phyloP scores from a whole-genome alignment of 139 green algal genomes.

The Tetradesmus obliquus region DNA sequence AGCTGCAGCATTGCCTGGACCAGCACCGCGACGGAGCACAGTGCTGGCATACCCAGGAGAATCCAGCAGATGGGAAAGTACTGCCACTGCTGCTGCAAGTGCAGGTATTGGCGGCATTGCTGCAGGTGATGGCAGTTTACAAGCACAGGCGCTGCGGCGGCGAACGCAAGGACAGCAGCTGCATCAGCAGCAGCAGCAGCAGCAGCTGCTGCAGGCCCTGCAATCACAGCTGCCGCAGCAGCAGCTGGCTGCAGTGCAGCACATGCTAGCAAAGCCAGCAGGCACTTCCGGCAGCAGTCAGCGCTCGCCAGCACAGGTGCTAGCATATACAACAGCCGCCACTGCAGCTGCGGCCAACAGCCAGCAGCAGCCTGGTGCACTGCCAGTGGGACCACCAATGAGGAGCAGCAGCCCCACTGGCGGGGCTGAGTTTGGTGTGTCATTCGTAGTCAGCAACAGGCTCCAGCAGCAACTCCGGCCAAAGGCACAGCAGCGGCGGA shows the following conservation, averaged over 20 bases:
- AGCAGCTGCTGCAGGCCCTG: neutral
- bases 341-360: neutral
- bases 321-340: neutral
- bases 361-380: neutral
- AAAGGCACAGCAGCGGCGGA: neutral
- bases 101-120: neutral
- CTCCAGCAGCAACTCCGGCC: neutral
- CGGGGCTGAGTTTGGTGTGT: neutral
- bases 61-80: neutral
- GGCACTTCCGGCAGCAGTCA: neutral
- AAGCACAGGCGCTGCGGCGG: neutral
- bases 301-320: neutral
- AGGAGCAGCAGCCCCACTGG: neutral
- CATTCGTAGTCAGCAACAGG: constrained; percentile 9
- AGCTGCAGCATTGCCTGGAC: neutral
- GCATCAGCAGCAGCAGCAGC: neutral
- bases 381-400: neutral
- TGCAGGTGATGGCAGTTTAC: neutral
- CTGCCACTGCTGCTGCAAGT: neutral
- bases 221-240: neutral
- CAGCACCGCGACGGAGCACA: neutral
- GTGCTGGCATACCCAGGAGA: neutral
- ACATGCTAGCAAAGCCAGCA: neutral
- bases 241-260: neutral
- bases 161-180: neutral